These are phyloP conservation scores for Hyparrhenia diplandra DNA, from an alignment of 176 grass and related monocot genomes.

Conservation along the genomic window DNA sequence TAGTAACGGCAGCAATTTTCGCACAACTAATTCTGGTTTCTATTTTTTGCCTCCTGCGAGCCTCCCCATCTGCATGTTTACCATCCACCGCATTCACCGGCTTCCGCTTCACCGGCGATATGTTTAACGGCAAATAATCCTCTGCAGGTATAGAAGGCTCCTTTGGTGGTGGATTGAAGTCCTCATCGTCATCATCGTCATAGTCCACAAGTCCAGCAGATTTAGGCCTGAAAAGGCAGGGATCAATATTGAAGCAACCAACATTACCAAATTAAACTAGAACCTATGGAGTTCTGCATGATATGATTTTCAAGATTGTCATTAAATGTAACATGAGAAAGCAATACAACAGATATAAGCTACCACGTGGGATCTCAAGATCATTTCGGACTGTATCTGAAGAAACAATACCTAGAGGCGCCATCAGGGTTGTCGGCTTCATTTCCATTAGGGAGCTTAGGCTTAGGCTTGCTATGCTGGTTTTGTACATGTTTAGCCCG, in stretches of 20 bases:
- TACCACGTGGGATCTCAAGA: background rate
- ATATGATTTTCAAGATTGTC: background rate
- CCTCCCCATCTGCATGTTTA: conserved; percentile 43
- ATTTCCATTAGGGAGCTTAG: conserved; percentile 64
- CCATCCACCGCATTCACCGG: conserved; percentile 25
- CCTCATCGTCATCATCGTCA: conserved; percentile 85
- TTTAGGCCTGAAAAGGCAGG: conserved; percentile 53
- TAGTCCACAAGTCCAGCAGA: conserved; percentile 84
- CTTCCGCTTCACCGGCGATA: conserved; percentile 60
- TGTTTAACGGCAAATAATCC: conserved; percentile 53
- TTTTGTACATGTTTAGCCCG: conserved; percentile 39
- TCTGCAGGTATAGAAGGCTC: conserved; percentile 54
- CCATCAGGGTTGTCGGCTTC: conserved; percentile 35
- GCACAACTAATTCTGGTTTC: conserved; percentile 53
- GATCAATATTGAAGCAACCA: conserved; percentile 5
- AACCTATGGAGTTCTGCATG: background rate
- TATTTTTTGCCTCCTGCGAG: conserved; percentile 57
- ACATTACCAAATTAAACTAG: conserved; percentile 11
- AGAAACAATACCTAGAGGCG: conserved; percentile 42
- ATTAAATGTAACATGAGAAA: background rate
- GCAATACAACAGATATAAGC: conserved; percentile 10
- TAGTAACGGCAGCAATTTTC: conserved; percentile 39
- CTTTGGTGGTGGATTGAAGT: conserved; percentile 90
- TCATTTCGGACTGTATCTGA: conserved; percentile 1
- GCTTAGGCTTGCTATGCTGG: conserved; percentile 34